Evolutionary conservation across 768 basidiomycete species (phyloP).

Genomic region (Floccularia luteovirens): DNA sequence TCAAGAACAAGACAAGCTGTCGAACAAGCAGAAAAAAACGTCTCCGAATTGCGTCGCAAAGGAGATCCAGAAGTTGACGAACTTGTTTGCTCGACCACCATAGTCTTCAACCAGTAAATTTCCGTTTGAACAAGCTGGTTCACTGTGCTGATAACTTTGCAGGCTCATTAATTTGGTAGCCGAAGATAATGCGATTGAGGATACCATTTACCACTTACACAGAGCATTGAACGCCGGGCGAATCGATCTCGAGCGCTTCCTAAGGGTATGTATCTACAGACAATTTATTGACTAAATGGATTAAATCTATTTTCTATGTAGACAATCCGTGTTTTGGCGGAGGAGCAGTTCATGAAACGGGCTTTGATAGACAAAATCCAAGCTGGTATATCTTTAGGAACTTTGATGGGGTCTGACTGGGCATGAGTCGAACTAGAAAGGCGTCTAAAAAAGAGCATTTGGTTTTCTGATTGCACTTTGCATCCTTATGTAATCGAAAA

Average conservation of each 20-base stretch:
- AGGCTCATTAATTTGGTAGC: conserved; percentile 96
- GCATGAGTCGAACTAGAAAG: conserved; percentile 21
- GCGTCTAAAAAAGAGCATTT: too few species aligned
- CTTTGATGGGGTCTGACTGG: conserved; percentile 31
- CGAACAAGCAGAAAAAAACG: conserved; percentile 58
- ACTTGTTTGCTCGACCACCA: conserved; percentile 89
- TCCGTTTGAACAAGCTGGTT: conserved; percentile 3
- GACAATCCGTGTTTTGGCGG: conserved; percentile 81
- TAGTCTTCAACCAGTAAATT: conserved; percentile 93
- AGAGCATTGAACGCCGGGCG: conserved; percentile 86
- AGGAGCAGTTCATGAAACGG: conserved; percentile 97
- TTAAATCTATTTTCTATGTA: conserved; percentile 22
- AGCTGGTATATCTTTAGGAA: conserved; percentile 45
- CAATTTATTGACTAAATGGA: too few species aligned
- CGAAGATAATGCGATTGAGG: conserved; percentile 98
- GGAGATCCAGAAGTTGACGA: conserved; percentile 96
- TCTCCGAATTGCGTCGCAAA: conserved; percentile 71
- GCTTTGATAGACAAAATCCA: conserved; percentile 91
- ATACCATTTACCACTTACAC: conserved; percentile 95
- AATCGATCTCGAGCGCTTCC: conserved; percentile 90
- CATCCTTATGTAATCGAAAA: too few species aligned
- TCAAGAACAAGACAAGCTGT: conserved; percentile 59
- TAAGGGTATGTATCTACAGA: conserved; percentile 68
- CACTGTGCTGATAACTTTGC: conserved; percentile 1
- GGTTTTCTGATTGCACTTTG: too few species aligned